Evolutionary conservation across 176 grass and related monocot species (phyloP).

Genomic region (Pontederia crassipes): DNA sequence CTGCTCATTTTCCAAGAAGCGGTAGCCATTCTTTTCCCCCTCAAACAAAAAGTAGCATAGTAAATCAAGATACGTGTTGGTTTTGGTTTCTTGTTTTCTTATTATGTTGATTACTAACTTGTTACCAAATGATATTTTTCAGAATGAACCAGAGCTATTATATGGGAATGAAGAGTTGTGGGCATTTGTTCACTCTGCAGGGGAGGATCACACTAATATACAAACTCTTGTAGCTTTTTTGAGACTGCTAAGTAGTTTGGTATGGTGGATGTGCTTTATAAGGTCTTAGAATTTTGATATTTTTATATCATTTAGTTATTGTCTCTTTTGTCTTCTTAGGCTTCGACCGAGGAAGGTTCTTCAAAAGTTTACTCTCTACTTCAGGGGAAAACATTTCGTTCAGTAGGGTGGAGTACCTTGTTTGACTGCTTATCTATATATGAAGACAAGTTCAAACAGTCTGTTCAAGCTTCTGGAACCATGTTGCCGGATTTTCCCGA

Average conservation of each 20-base stretch:
- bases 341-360: slow-evolving; percentile 76
- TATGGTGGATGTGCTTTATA: slow-evolving; percentile 28
- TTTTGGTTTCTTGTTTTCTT: slow-evolving; percentile 13
- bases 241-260: slow-evolving; percentile 79
- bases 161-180: slow-evolving; percentile 91
- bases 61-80: not conserved
- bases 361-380: slow-evolving; percentile 78
- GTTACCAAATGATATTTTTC: slow-evolving; percentile 12
- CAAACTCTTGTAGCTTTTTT: slow-evolving; percentile 86
- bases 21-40: no score
- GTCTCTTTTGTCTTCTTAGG: slow-evolving; percentile 36
- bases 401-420: slow-evolving; percentile 86
- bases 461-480: slow-evolving; percentile 69
- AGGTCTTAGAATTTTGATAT: slow-evolving; percentile 6
- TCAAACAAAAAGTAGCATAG: not conserved
- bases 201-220: slow-evolving; percentile 91
- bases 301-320: slow-evolving; percentile 20
- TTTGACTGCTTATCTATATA: slow-evolving; percentile 97
- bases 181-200: slow-evolving; percentile 67
- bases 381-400: slow-evolving; percentile 76
- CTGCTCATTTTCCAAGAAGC: no score
- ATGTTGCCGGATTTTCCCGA: slow-evolving; percentile 77
- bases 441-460: slow-evolving; percentile 81
- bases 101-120: slow-evolving; percentile 16
- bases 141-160: slow-evolving; percentile 88